A percentile compares a stretch with the other conserved stretches of the same genome.
phyloP scores from a whole-genome alignment of 345 rosid species.

The Arabis hirsuta region DNA sequence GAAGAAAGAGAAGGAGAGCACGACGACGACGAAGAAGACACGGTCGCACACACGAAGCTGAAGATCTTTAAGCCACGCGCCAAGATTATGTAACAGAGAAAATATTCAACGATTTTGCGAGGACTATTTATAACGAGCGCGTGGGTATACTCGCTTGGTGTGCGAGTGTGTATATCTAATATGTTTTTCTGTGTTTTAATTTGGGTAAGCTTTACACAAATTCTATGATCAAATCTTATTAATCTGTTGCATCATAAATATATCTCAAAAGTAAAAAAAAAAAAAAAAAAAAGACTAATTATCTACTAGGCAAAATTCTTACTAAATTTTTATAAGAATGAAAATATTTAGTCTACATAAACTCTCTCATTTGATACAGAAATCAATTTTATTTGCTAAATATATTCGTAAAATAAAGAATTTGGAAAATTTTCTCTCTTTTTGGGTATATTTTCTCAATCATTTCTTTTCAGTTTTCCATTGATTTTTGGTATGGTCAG shows the following conservation, averaged over 20 bases:
- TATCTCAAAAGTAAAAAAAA: too few relatives aligned
- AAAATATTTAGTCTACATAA: too few relatives aligned
- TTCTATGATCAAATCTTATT: neutral
- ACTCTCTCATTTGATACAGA: too few relatives aligned
- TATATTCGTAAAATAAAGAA: too few relatives aligned
- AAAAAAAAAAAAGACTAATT: too few relatives aligned
- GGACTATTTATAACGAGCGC: neutral
- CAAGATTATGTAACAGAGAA: neutral
- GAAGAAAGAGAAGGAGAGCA: constrained; percentile 29
- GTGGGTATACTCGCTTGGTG: neutral
- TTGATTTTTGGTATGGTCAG: neutral
- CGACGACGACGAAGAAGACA: constrained; percentile 41
- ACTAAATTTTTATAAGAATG: too few relatives aligned
- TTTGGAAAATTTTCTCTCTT: too few relatives aligned
- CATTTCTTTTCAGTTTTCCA: neutral
- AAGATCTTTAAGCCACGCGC: constrained; percentile 17
- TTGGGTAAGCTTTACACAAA: neutral
- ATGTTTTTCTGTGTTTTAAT: neutral
- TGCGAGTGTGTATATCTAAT: neutral
- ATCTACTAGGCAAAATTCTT: too few relatives aligned
- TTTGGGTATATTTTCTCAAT: too few relatives aligned
- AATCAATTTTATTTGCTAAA: too few relatives aligned
- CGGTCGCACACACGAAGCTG: constrained; percentile 33
- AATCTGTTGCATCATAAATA: too few relatives aligned
- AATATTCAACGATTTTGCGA: constrained; percentile 14